A percentile compares a stretch with the other conserved stretches of the same genome.
Conservation (phyloP, 2,329 filamentous ascomycete genomes). For the Pyrenophora graminea region DNA sequence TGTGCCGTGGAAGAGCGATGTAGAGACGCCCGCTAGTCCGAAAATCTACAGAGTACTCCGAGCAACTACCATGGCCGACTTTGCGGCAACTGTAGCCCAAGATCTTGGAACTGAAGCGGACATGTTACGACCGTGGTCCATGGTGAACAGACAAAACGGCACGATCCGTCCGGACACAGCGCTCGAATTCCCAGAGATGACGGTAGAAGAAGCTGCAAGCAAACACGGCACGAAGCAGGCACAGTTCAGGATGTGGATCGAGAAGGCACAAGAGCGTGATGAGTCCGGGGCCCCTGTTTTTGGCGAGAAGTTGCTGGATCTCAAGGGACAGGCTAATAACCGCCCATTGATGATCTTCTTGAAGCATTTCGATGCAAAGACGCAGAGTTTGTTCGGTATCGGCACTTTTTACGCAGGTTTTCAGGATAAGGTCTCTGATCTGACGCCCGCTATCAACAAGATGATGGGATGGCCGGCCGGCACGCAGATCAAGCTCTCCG, state of each 20-base stretch:
- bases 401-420: constrained; percentile 86
- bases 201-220: constrained; percentile 64
- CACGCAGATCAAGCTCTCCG: constrained; percentile 74
- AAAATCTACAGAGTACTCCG: constrained; percentile 74
- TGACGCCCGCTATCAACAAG: constrained; percentile 75
- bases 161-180: constrained; percentile 89
- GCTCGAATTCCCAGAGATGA: constrained; percentile 75
- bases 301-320: constrained; percentile 65
- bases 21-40: constrained; percentile 66
- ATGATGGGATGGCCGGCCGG: constrained; percentile 86
- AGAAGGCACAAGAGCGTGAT: constrained; percentile 68
- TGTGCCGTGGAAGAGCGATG: constrained; percentile 60
- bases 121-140: constrained; percentile 84
- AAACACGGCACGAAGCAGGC: constrained; percentile 71
- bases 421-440: constrained; percentile 83
- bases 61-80: constrained; percentile 74
- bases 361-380: constrained; percentile 84
- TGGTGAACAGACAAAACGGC: constrained; percentile 99
- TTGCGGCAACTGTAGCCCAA: constrained; percentile 70
- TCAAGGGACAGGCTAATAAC: constrained; percentile 57
- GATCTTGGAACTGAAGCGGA: constrained; percentile 71
- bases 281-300: constrained; percentile 74
- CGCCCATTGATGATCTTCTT: constrained; percentile 80
- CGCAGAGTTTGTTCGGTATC: constrained; percentile 74
- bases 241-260: constrained; percentile 82